Base-by-base conservation (phyloP, 176 grass and related monocot genomes). In the Hyparrhenia diplandra region DNA sequence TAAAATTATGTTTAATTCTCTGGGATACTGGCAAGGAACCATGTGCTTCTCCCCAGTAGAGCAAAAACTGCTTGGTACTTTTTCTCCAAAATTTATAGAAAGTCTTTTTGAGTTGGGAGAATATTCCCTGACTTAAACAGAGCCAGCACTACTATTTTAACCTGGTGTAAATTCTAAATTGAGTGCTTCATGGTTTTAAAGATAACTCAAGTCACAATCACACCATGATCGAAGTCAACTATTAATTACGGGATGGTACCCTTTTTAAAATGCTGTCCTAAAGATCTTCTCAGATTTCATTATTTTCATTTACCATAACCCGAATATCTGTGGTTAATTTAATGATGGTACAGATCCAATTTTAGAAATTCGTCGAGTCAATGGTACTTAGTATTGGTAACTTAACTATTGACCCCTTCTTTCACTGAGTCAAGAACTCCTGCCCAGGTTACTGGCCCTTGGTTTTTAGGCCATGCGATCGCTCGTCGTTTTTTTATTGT, bases 101-200 rank as follows among this genome's bases (percentile, higher is more conserved):
- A 57, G 20, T 84, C 40, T 65, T 46, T 67, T 45, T 67, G 27
- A 67, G 71, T 42, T 75, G 25, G 21, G 9, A 24, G 36, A 68
- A 84, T 51, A 84, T 42, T 23, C 7, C 25, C 14, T 10, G 37
- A 34, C 39, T 61, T 20, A 41, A 29, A 62, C 74, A 64, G 59
- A 73, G 23, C 31, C 31, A 75, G n/a, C 25, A 52, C 2, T 62
- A 31, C 29, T 20, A 4, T 5, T 77, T 5, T 61, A 70, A 77
- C 47, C 31, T 84, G n/a, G 66, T 84, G 27, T 59, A 69, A 84
- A 67, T 67, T 67, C 9, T 5, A 67, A 69, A 41, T 12, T 67
- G 51, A 52, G 43, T 67, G 37, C 17, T 64, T 77, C 39, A 43
- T 29, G 59, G 9, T 20, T 63, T 78, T 65, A n/a, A 10, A 35